Evolutionary conservation across 306 rosid genomes (phyloP), one percentile per base, ranked within the genome.

Genomic region (Cucurbita pepo): DNA sequence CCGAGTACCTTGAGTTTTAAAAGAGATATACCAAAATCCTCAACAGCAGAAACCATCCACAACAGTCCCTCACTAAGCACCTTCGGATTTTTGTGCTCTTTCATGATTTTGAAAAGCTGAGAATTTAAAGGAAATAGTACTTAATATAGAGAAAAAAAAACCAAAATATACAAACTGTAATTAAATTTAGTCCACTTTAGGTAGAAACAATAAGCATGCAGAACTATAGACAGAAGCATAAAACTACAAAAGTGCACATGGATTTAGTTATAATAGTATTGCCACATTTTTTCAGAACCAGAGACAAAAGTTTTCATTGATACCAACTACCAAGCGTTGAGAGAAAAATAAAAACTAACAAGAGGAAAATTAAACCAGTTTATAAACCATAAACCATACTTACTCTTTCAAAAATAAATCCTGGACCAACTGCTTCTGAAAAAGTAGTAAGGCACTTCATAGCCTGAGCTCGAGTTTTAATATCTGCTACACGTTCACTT

Each of bases 1-100:
- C 71, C 37, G 30, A 56, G 60, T 56, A 91, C 99, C 99, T 95
- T 91, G 62, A 95, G 97, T 84, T 95, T 95, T 81, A 95, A 51
- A 78, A 82, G 96, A 43, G 93, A 81, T 60, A 91, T 84, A 74
- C 97, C 97, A 77, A 95, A 91, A 84, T 95, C 99, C 36, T 95
- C 99, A 8, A 91, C 88, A 10, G 96, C 99, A 51, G 97, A 88
- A 80, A 91, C 93, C 96, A 95, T 91, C 99, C 99, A 95, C 81
- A 82, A 69, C 77, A 91, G 76, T 59, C 99, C 99, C 84, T 95
- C 99, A 34, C 99, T 95, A 13, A 95, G 95, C 77, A 95, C 99
- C 88, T 89, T 95, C 1, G 99, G 99, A 81, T 95, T 95, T 89
- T 95, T 95, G 75, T 95, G 99, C 85, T 95, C 99, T 91, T 88